Percentiles rank a stretch among this genome's conserved stretches.
Evolutionary conservation across 306 rosid species (phyloP).

Genomic region (Amphicarpaea edgeworthii): DNA sequence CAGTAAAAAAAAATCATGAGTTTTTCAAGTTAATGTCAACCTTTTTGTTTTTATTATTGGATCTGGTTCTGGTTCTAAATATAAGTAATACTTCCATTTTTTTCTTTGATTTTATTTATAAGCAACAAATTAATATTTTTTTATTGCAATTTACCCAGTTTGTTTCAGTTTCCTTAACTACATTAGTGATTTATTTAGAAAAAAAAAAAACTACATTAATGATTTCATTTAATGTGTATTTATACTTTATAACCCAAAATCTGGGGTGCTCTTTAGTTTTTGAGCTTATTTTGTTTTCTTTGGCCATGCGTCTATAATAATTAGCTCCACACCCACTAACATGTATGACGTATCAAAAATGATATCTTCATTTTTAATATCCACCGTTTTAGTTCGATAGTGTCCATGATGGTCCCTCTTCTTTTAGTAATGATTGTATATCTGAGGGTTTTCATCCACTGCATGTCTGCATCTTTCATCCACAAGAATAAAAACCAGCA

Average conservation of each 20-base stretch:
- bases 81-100: too few relatives aligned
- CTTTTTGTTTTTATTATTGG: too few relatives aligned
- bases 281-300: conserved; percentile 2
- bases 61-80: too few relatives aligned
- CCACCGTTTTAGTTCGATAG: conserved; percentile 39
- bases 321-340: conserved; percentile 47
- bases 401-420: conserved; percentile 35
- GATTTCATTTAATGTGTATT: conserved; percentile 22
- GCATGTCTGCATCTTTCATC: conserved; percentile 6
- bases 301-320: conserved; percentile 31
- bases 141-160: conserved; percentile 1
- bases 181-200: too few relatives aligned
- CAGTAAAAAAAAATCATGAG: neutral
- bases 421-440: conserved; percentile 38
- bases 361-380: conserved; percentile 43
- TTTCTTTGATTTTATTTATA: too few relatives aligned
- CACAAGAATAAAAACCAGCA: neutral
- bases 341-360: conserved; percentile 36
- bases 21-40: neutral
- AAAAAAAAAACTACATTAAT: conserved; percentile 19
- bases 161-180: conserved; percentile 31
- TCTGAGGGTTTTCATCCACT: conserved; percentile 12
- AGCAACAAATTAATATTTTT: too few relatives aligned
- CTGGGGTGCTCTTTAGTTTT: neutral
- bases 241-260: neutral